Percentiles rank a stretch among this genome's conserved stretches.
Conservation (phyloP, 306 rosid genomes). For the Cicer bijugum region DNA sequence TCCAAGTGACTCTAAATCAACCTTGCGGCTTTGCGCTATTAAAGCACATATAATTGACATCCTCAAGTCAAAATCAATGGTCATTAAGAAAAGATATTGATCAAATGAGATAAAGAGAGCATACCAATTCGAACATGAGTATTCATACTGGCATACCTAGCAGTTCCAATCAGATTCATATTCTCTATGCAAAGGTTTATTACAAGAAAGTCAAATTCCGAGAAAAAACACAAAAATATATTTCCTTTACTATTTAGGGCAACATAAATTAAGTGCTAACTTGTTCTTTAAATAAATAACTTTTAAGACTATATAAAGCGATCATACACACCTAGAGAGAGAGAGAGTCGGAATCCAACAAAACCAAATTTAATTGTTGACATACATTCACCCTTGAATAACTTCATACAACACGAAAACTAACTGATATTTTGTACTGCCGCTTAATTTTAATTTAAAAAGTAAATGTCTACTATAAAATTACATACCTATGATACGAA, state of each 20-base stretch:
- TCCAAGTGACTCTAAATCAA: constrained; percentile 98
- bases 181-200: constrained; percentile 72
- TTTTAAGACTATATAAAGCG: constrained; percentile 21
- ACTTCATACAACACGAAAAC: not conserved
- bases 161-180: constrained; percentile 97
- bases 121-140: constrained; percentile 46
- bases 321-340: not conserved
- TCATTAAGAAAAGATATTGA: constrained; percentile 19
- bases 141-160: constrained; percentile 98
- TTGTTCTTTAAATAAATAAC: constrained; percentile 31
- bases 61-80: constrained; percentile 39
- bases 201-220: constrained; percentile 44
- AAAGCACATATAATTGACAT: constrained; percentile 41
- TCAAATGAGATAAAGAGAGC: constrained; percentile 36
- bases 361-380: constrained; percentile 9
- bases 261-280: constrained; percentile 24
- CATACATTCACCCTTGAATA: constrained; percentile 2
- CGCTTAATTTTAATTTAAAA: not conserved
- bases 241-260: constrained; percentile 9
- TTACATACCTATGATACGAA: not conserved
- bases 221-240: constrained; percentile 16
- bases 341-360: not conserved
- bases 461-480: not conserved
- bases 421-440: not conserved
- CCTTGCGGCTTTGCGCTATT: constrained; percentile 96